Evolutionary conservation across 257 asterid genomes (phyloP).

Genomic region (Nicotiana benthamiana): DNA sequence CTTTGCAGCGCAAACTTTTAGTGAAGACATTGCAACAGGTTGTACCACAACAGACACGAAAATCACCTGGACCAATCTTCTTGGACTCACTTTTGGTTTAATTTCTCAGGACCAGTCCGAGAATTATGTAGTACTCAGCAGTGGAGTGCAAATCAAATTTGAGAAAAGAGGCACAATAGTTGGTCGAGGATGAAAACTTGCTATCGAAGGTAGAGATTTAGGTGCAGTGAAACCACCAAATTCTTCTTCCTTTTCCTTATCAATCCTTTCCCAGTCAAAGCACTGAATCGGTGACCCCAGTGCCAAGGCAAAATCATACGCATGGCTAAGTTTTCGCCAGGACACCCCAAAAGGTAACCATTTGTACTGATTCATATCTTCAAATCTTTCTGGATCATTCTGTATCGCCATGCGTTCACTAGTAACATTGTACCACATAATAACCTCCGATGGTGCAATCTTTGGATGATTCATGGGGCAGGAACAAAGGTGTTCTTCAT

Average conservation of each 20-base stretch:
- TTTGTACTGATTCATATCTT: neutral
- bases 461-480: constrained; percentile 22
- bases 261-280: constrained; percentile 11
- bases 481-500: no score
- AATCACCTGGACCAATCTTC: neutral
- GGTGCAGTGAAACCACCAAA: constrained; percentile 23
- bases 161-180: neutral
- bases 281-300: neutral
- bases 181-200: constrained; percentile 10
- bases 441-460: constrained; percentile 16
- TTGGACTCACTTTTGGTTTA: neutral
- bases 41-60: neutral
- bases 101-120: neutral
- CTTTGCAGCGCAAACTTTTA: neutral
- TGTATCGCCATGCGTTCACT: constrained; percentile 21
- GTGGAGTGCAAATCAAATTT: neutral
- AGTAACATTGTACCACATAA: constrained; percentile 9
- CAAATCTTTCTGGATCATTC: constrained; percentile 7
- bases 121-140: neutral
- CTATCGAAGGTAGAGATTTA: constrained; percentile 24
- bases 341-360: constrained; percentile 16
- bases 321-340: constrained; percentile 11
- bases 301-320: neutral
- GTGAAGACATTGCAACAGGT: neutral
- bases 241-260: constrained; percentile 19